Evolutionary conservation across 2,329 filamentous ascomycete genomes (phyloP).

Genomic region (Ophiostoma montium): DNA sequence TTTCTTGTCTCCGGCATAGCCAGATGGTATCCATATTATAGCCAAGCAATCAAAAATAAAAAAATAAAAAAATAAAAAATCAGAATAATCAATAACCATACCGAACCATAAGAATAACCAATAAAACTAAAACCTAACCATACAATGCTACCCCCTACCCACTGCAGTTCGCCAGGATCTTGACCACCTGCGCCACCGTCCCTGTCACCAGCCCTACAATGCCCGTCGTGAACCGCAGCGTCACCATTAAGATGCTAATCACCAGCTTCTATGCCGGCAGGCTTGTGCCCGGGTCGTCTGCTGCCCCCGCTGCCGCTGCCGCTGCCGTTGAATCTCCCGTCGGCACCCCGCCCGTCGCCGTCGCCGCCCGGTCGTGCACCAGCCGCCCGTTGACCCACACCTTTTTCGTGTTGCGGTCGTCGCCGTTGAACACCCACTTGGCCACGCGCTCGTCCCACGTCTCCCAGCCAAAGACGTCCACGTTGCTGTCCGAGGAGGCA

Average conservation of each 20-base stretch:
- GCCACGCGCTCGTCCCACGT: slow-evolving; percentile 71
- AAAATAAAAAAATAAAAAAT: no score
- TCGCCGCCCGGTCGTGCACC: slow-evolving; percentile 46
- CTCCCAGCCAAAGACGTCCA: slow-evolving; percentile 88
- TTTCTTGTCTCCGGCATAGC: no score
- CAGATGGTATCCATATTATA: no score
- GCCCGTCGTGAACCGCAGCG: neutral
- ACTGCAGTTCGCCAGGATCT: slow-evolving; percentile 2
- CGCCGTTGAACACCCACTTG: slow-evolving; percentile 91
- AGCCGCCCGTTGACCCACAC: slow-evolving; percentile 82
- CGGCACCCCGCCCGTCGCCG: neutral
- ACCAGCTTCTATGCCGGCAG: slow-evolving; percentile 4
- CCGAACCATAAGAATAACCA: neutral
- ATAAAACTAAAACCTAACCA: neutral
- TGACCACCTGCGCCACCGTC: neutral
- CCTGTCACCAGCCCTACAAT: neutral
- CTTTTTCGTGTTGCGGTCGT: slow-evolving; percentile 75
- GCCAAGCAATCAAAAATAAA: no score
- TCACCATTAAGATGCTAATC: slow-evolving; percentile 1
- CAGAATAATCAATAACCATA: no score
- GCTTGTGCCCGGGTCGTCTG: neutral
- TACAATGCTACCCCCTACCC: neutral
- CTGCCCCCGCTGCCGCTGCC: no score
- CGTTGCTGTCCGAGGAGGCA: slow-evolving; percentile 38
- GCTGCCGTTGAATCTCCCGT: no score